Evolutionary conservation across 176 grass and related monocot species (phyloP), one percentile per base, ranked within the genome.

Genomic region (Dendrocalamus sinicus): DNA sequence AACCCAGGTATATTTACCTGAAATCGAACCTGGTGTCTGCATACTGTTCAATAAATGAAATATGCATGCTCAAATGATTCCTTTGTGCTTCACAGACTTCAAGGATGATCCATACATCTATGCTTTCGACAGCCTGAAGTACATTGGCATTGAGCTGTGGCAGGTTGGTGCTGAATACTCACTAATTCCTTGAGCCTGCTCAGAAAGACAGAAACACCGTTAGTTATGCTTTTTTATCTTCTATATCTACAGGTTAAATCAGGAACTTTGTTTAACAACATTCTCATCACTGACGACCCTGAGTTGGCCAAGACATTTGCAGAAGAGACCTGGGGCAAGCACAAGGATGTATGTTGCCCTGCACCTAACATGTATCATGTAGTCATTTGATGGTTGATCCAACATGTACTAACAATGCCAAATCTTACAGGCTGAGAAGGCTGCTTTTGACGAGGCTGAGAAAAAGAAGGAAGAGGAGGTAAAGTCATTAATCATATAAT

Each of bases 111-210:
- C 87, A 2, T 86, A 91, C 44, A 75, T 99, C 50, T 99, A 99
- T 80, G 91, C 86, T 84, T 99, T 92, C 23, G 74, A 92, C 59
- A 90, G 78, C 66, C 80, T 99, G 78, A 99, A 89, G 78, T 94
- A 99, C 82, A 89, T 99, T 79, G 96, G 93, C 76, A 96, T 99
- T 92, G 96, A 99, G 84, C 83, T 99, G 82, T 93, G 95, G 92
- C 95, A 97, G 94, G 94, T 94, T 72, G 11, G 68, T 86, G 58
- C 45, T 41, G 5, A 19, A 47, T 51, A 58, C 14, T 30, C 8
- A 22, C 19, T 28, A 46, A 4, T 57, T 86, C 76, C 15, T 86
- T 76, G 9, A 23, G 5, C 35, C 7, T 78, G 12, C 20, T 64
- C 63, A 64, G 9, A 40, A 59, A n/a, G 10, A 58, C 64, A 9